phyloP scores from a whole-genome alignment of 106 monocot genomes.

The Chionographis japonica region DNA sequence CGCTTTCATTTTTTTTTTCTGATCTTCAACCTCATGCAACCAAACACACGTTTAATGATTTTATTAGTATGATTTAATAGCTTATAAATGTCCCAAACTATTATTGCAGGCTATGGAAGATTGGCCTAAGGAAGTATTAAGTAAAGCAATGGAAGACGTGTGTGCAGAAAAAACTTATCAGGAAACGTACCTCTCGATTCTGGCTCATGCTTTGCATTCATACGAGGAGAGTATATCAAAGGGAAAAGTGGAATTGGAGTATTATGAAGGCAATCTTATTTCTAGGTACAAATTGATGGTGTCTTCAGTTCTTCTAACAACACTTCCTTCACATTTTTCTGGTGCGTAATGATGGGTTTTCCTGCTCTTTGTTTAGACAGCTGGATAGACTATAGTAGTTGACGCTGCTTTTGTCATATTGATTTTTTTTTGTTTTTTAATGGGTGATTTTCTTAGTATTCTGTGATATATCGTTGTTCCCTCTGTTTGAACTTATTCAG shows the following conservation, averaged over 20 bases:
- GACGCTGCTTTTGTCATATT: too few species aligned
- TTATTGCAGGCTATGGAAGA: conserved; percentile 32
- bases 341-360: conserved; percentile 28
- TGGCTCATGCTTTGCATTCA: conserved; percentile 47
- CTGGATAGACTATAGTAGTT: too few species aligned
- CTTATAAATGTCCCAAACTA: too few species aligned
- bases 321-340: conserved; percentile 64
- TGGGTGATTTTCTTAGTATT: too few species aligned
- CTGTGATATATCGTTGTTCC: too few species aligned
- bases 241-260: conserved; percentile 12
- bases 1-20: neutral
- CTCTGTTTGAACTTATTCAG: too few species aligned
- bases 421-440: too few species aligned
- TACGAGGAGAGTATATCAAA: conserved; percentile 24
- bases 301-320: conserved; percentile 80
- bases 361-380: too few species aligned
- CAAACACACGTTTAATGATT: neutral
- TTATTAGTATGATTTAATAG: neutral
- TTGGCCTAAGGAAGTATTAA: conserved; percentile 45
- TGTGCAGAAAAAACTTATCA: conserved; percentile 50
- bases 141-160: conserved; percentile 58
- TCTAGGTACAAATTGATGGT: conserved; percentile 76
- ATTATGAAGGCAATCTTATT: conserved; percentile 39
- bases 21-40: neutral
- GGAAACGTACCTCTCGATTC: conserved; percentile 52